These are phyloP conservation scores for Opeltia flavorubescens DNA, from an alignment of 495 filamentous ascomycete species.

Conservation along the genomic window DNA sequence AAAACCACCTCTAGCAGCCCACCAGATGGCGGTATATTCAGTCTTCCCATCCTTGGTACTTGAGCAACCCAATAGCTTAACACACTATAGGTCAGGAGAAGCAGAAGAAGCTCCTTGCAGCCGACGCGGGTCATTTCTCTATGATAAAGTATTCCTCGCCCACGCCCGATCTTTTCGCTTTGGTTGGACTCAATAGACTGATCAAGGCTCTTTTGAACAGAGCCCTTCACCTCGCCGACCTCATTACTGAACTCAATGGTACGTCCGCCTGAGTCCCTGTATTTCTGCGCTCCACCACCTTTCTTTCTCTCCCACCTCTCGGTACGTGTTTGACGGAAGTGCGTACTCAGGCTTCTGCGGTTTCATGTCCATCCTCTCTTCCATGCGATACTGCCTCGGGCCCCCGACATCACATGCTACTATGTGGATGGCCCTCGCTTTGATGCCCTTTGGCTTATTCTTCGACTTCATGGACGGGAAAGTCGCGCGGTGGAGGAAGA, in stretches of 20 bases:
- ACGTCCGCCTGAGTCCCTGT: slow-evolving; percentile 8
- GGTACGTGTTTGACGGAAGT: no score
- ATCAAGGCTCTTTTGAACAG: slow-evolving; percentile 24
- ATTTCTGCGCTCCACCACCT: background rate
- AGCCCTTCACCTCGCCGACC: slow-evolving; percentile 84
- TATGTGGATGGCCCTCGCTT: slow-evolving; percentile 67
- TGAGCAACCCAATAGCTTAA: background rate
- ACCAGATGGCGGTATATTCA: slow-evolving; percentile 14
- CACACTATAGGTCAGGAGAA: slow-evolving; percentile 58
- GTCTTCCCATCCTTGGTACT: no score
- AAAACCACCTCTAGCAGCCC: slow-evolving; percentile 4
- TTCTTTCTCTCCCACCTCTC: background rate
- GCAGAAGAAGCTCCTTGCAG: slow-evolving; percentile 69
- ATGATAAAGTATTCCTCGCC: slow-evolving; percentile 44
- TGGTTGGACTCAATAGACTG: slow-evolving; percentile 9
- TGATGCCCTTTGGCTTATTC: slow-evolving; percentile 89
- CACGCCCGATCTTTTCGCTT: background rate
- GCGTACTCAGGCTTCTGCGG: slow-evolving; percentile 35
- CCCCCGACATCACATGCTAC: slow-evolving; percentile 47
- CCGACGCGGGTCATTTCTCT: slow-evolving; percentile 66
- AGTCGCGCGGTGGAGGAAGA: slow-evolving; percentile 88
- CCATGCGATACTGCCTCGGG: slow-evolving; percentile 82
- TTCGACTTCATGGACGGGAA: slow-evolving; percentile 98
- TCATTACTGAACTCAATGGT: slow-evolving; percentile 95
- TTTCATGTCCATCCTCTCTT: slow-evolving; percentile 90